Conservation (phyloP, 2,329 filamentous ascomycete species). For the Cytospora leucostoma region DNA sequence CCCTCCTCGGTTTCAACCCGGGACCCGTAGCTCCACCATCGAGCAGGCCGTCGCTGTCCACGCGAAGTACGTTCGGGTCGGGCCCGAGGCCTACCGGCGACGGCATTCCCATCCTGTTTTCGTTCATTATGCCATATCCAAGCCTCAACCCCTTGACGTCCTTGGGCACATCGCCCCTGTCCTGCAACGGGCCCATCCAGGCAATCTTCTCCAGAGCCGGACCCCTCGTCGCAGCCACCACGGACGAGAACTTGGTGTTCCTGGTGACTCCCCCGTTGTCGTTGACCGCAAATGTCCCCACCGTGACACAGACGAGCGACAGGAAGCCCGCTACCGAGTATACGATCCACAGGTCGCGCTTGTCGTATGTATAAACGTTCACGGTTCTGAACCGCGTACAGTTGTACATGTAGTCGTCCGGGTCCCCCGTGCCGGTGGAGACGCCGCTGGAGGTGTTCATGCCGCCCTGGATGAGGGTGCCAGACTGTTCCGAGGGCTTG, state of each 20-base stretch:
- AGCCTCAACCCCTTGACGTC: slow-evolving; percentile 31
- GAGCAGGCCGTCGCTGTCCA: slow-evolving; percentile 16
- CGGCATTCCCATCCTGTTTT: slow-evolving; percentile 1
- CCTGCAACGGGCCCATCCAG: slow-evolving; percentile 29
- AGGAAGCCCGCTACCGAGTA: slow-evolving; percentile 34
- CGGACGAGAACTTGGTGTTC: slow-evolving; percentile 43
- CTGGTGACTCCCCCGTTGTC: slow-evolving; percentile 40
- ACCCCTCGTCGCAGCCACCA: slow-evolving; percentile 46
- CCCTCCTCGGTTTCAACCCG: slow-evolving; percentile 10
- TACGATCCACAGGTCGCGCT: slow-evolving; percentile 38
- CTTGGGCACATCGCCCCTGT: slow-evolving; percentile 28
- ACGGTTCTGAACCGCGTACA: slow-evolving; percentile 37
- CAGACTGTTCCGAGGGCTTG: slow-evolving; percentile 32
- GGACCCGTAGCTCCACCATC: slow-evolving; percentile 9
- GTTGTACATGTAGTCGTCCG: slow-evolving; percentile 33
- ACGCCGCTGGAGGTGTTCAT: neutral
- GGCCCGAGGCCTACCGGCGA: slow-evolving; percentile 3
- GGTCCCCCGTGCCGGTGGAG: slow-evolving; percentile 1
- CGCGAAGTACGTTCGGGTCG: slow-evolving; percentile 11
- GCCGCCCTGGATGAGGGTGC: slow-evolving; percentile 29
- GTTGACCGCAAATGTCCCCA: slow-evolving; percentile 40
- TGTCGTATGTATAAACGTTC: slow-evolving; percentile 40
- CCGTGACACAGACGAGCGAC: slow-evolving; percentile 33
- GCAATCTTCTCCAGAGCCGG: slow-evolving; percentile 42
- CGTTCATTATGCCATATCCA: slow-evolving; percentile 33